Percentiles rank a stretch among this genome's conserved stretches.
phyloP scores from a whole-genome alignment of 768 basidiomycete genomes.

The Termitomyces sp. region DNA sequence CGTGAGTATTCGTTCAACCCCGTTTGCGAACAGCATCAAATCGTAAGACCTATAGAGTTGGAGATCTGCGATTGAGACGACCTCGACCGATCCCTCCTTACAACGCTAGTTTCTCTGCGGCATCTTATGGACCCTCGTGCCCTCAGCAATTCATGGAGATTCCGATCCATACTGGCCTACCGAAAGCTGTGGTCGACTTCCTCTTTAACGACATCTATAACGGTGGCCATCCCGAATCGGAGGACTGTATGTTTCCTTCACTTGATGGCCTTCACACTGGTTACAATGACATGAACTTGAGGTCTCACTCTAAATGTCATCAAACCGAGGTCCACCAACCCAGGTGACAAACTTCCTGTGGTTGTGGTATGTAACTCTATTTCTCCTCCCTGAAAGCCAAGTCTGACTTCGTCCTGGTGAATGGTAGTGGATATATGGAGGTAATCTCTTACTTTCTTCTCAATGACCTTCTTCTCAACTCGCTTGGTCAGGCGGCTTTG shows the following conservation, averaged over 20 bases:
- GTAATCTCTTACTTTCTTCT: constrained; percentile 10
- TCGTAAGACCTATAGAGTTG: constrained; percentile 20
- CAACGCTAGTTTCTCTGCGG: constrained; percentile 30
- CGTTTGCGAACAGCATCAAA: not conserved
- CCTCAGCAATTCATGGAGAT: constrained; percentile 36
- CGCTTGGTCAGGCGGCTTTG: constrained; percentile 1
- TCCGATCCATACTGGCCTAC: constrained; percentile 28
- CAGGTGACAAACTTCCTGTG: constrained; percentile 43
- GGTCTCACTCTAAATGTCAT: constrained; percentile 51
- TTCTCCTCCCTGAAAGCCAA: not conserved
- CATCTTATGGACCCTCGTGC: constrained; percentile 37
- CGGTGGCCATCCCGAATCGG: constrained; percentile 13
- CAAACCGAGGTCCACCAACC: constrained; percentile 33
- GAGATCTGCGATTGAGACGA: constrained; percentile 33
- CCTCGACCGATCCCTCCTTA: constrained; percentile 32
- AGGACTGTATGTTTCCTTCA: constrained; percentile 34
- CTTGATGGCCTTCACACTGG: not conserved
- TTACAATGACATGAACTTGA: constrained; percentile 6
- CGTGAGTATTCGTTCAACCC: constrained; percentile 29
- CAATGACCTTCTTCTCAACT: not conserved
- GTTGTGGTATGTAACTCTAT: constrained; percentile 34
- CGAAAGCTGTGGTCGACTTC: constrained; percentile 26
- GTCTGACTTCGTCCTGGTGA: not conserved
- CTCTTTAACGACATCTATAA: constrained; percentile 25
- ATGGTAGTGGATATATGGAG: constrained; percentile 46